Percentiles rank a stretch among this genome's conserved stretches.
Evolutionary conservation across 495 filamentous ascomycete species (phyloP).

Genomic region (Astrothelium macrocarpum): DNA sequence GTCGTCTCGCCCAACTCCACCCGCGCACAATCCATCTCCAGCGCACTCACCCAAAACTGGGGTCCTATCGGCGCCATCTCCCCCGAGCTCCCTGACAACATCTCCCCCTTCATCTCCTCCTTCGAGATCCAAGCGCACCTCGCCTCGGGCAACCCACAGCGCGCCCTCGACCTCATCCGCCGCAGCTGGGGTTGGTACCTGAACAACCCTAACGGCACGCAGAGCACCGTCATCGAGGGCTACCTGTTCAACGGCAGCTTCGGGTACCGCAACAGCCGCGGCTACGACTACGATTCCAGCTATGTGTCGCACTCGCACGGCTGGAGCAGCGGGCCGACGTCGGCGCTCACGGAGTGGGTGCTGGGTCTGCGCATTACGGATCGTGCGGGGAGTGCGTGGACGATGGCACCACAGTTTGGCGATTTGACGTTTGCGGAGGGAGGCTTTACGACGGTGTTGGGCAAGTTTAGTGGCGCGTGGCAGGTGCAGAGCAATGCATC

Average conservation of each 20-base stretch:
- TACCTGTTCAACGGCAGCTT: conserved; percentile 28
- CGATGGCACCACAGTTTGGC: conserved; percentile 26
- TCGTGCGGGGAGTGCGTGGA: conserved; percentile 19
- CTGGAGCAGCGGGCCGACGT: conserved; percentile 27
- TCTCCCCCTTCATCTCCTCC: conserved; percentile 28
- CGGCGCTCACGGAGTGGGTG: conserved; percentile 26
- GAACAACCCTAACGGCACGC: conserved; percentile 28
- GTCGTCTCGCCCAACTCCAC: conserved; percentile 14
- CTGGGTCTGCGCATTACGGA: conserved; percentile 22
- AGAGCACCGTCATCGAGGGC: conserved; percentile 29
- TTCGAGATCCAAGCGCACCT: conserved; percentile 31
- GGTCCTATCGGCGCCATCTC: conserved; percentile 26
- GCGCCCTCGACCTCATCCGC: conserved; percentile 28
- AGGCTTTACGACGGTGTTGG: conserved; percentile 26
- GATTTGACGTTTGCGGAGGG: conserved; percentile 23
- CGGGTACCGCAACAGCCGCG: conserved; percentile 22
- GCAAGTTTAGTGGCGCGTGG: conserved; percentile 16
- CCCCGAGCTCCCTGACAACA: conserved; percentile 28
- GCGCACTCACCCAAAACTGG: conserved; percentile 26
- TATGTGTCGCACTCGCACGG: conserved; percentile 32
- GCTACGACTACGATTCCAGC: conserved; percentile 16
- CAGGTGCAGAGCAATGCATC: conserved; percentile 11
- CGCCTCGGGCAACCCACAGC: conserved; percentile 19
- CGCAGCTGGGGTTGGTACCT: conserved; percentile 33
- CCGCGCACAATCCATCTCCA: conserved; percentile 20